Base-by-base conservation (phyloP, 1,284 basidiomycete genomes). In the Vanrija pseudolonga region DNA sequence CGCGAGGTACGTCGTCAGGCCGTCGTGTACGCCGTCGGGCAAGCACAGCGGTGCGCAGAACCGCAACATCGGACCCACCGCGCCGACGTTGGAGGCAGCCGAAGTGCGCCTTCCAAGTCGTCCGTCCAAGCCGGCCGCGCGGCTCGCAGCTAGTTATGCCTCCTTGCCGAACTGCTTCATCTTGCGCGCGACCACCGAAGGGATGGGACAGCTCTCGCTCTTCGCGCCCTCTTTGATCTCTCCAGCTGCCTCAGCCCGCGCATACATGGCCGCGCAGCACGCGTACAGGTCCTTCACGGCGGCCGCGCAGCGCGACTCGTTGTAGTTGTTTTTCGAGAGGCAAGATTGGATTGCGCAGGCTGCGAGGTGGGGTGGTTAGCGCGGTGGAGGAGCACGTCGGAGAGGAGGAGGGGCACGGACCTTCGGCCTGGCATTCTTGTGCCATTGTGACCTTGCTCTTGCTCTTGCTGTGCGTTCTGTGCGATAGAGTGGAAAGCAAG, bases 311-410 rank as follows among this genome's bases (percentile, higher is more conserved):
- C 66, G 67, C 26, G 59, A 47, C 47, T 75, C 69, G 61, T 67
- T 59, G 59, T 69, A 73, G 45, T 64, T 64, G 60, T 67, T 64
- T 23, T 56, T 54, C 9, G 55, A 44, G n/a, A 75, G 61, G 55
- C 73, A 75, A 28, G 57, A 51, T 50, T 75, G 73, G 54, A 75
- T 75, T 3, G 66, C 71, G 55, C 73, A 75, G 2, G 73, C 73
- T 74, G 48, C 8, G 24, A n/a, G 18, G 49, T 45, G 15, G 49
- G 56, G 26, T 7, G 26, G 7, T 20, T 9, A 18, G n/a, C 18
- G 4, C 17, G 4, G 15, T 22, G 4, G 14, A 19, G 28, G 6
- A 11, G 6, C 12, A 12, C 24, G 24, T 26, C 15, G 17, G 6
- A 8, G 42, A 9, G 14, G 6, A 26, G 15, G 37, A 38, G 3